phyloP scores from a whole-genome alignment of 768 basidiomycete species.

The Termitomyces sp. region DNA sequence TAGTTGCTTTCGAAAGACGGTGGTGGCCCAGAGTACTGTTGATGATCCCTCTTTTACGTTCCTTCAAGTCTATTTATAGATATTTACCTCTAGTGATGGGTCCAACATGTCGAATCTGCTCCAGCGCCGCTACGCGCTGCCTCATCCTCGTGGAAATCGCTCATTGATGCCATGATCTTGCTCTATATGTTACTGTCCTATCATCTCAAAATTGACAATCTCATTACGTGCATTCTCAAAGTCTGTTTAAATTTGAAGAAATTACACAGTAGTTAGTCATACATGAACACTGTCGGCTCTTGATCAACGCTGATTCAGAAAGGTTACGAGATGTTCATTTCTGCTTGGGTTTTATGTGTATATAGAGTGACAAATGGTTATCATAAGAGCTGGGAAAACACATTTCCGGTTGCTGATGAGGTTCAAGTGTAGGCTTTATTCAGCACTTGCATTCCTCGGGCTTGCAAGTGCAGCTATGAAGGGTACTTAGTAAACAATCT shows the following conservation, averaged over 20 bases:
- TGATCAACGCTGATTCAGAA: not conserved
- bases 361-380: no score
- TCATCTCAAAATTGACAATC: no score
- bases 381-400: not conserved
- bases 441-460: slow-evolving; percentile 63
- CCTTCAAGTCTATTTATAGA: not conserved
- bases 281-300: no score
- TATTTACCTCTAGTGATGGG: not conserved
- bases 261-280: not conserved
- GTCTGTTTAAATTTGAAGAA: no score
- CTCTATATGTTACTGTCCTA: no score
- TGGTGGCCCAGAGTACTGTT: not conserved
- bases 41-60: no score
- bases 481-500: not conserved
- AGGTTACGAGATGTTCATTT: not conserved
- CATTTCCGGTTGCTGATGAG: not conserved
- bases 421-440: slow-evolving; percentile 9
- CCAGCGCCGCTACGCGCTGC: no score
- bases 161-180: no score
- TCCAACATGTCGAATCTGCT: no score
- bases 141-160: no score
- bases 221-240: not conserved
- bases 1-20: not conserved
- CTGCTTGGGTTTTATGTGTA: no score
- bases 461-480: slow-evolving; percentile 52